phyloP scores from a whole-genome alignment of 106 monocot species.

The Alisma plantagoaquatica region DNA sequence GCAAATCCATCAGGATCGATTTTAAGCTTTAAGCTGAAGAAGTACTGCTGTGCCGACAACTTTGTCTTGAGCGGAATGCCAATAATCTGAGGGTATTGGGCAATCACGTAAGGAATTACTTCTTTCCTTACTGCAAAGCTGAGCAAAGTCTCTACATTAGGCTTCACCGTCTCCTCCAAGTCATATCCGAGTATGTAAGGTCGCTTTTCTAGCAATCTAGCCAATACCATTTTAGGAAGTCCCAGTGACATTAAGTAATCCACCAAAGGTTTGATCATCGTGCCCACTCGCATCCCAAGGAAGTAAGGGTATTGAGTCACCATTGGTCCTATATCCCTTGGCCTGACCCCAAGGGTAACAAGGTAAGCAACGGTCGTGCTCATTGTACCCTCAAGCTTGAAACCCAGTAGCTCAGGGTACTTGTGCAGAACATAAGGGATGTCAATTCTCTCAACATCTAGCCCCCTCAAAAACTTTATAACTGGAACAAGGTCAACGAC shows the following conservation, averaged over 20 bases:
- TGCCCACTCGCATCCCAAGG: constrained; percentile 38
- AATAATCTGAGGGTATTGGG: constrained; percentile 32
- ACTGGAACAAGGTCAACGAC: constrained; percentile 35
- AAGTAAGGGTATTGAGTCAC: constrained; percentile 30
- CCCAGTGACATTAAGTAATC: constrained; percentile 24
- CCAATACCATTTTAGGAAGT: constrained; percentile 29
- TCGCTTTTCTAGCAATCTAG: constrained; percentile 31
- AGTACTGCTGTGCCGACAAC: constrained; percentile 37
- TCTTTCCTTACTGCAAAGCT: constrained; percentile 21
- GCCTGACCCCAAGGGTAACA: constrained; percentile 27
- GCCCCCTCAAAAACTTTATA: constrained; percentile 26
- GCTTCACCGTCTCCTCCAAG: constrained; percentile 31
- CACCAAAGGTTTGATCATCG: constrained; percentile 28
- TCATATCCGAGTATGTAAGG: constrained; percentile 32
- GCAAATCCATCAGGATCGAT: constrained; percentile 40
- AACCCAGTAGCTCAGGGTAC: constrained; percentile 35
- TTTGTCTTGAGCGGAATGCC: constrained; percentile 35
- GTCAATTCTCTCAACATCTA: constrained; percentile 30
- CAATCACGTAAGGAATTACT: constrained; percentile 13
- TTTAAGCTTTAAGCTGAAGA: constrained; percentile 38
- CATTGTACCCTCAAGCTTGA: constrained; percentile 44
- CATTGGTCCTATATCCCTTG: constrained; percentile 37
- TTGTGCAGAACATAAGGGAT: constrained; percentile 26
- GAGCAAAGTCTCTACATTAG: constrained; percentile 24
- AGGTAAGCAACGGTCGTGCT: constrained; percentile 38